A percentile compares a stretch with the other conserved stretches of the same genome.
Conservation (phyloP, 352 stramenopile species). For the Phytophthora macrochlamydospora region DNA sequence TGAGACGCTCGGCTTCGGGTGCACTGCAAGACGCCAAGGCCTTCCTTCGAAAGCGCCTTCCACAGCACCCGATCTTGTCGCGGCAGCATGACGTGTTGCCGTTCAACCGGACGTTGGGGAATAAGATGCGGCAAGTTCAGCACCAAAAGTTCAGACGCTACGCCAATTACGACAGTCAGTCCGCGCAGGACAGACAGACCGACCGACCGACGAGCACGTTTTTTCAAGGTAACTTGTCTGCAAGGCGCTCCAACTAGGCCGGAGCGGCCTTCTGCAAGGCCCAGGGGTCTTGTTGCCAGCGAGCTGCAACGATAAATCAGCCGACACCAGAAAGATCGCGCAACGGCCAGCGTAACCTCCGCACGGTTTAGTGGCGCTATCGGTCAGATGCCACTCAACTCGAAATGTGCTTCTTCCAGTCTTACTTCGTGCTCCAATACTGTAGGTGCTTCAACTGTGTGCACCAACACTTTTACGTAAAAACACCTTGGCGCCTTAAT, state of each 20-base stretch:
- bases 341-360: not conserved
- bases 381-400: not conserved
- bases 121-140: not conserved
- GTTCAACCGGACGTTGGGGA: too few species aligned
- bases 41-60: too few species aligned
- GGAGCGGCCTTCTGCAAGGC: too few species aligned
- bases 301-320: not conserved
- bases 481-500: not conserved
- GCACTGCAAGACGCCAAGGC: not conserved
- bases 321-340: slow-evolving; percentile 1
- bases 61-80: too few species aligned
- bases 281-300: too few species aligned
- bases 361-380: not conserved
- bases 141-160: not conserved
- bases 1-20: not conserved
- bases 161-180: not conserved
- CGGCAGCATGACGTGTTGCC: too few species aligned
- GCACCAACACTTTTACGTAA: not conserved
- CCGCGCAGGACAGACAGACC: not conserved
- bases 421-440: not conserved
- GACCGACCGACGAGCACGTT: too few species aligned
- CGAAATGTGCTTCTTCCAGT: not conserved
- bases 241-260: too few species aligned
- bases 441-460: too few species aligned
- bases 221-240: too few species aligned